phyloP scores from a whole-genome alignment of 176 grass and related monocot genomes.

The Secale cereale region DNA sequence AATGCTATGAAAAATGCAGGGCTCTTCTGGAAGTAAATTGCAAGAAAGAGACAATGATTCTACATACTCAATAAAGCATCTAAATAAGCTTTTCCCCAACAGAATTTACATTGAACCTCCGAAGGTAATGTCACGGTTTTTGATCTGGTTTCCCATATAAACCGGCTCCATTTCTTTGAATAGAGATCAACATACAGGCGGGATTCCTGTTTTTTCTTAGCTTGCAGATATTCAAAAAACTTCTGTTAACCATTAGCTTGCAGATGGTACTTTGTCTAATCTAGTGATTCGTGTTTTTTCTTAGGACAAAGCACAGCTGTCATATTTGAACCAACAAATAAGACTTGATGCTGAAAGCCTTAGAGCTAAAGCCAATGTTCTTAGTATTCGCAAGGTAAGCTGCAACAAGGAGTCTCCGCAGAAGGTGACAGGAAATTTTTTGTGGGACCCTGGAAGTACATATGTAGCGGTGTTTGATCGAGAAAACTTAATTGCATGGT shows the following conservation, averaged over 20 bases:
- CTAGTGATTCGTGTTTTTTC: neutral
- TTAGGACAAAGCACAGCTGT: constrained; percentile 64
- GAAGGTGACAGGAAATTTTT: neutral
- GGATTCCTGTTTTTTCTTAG: too few species aligned
- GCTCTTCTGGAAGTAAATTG: constrained; percentile 26
- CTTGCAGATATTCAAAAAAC: neutral
- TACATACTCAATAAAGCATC: constrained; percentile 49
- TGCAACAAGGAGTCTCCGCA: neutral
- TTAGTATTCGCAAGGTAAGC: constrained; percentile 54
- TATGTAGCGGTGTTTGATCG: neutral
- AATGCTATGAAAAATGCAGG: constrained; percentile 35
- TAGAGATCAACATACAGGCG: too few species aligned
- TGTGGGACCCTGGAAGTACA: neutral
- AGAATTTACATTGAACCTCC: constrained; percentile 73
- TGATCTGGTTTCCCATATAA: too few species aligned
- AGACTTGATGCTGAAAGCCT: constrained; percentile 57
- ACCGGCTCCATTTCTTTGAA: too few species aligned
- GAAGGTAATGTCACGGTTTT: constrained; percentile 37
- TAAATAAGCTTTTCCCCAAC: constrained; percentile 71
- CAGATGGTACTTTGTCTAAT: constrained; percentile 30
- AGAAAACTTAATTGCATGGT: neutral
- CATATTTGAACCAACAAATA: constrained; percentile 70
- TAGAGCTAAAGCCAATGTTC: constrained; percentile 65
- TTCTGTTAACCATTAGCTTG: neutral
- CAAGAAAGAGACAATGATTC: constrained; percentile 47